Conservation (phyloP, 371 early-diverging fungal genomes). For the Apophysomyces variabilis region DNA sequence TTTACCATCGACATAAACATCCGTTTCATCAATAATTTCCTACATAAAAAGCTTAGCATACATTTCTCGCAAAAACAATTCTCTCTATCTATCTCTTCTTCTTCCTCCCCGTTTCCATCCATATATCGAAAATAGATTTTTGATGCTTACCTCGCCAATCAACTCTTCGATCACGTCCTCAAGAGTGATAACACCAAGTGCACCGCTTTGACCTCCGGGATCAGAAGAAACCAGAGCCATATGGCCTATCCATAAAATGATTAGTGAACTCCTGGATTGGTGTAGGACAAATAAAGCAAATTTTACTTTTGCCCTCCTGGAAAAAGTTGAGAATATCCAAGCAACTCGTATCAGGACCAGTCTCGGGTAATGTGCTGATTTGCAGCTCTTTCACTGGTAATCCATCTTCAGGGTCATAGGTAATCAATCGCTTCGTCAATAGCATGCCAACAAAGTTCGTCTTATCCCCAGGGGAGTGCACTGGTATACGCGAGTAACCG, state of each 20-base stretch:
- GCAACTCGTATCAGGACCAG: slow-evolving; percentile 74
- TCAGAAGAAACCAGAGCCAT: slow-evolving; percentile 77
- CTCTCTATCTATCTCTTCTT: too few relatives aligned
- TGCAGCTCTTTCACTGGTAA: slow-evolving; percentile 70
- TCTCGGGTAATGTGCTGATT: slow-evolving; percentile 79
- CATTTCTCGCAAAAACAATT: too few relatives aligned
- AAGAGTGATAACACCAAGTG: slow-evolving; percentile 92
- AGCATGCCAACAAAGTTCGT: slow-evolving; percentile 90
- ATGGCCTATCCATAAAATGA: slow-evolving; percentile 43
- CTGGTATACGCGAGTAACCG: slow-evolving; percentile 92
- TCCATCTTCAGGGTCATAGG: slow-evolving; percentile 85
- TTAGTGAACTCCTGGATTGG: not conserved
- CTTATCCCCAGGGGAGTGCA: slow-evolving; percentile 65
- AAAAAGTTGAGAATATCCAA: slow-evolving; percentile 94
- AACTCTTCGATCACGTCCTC: slow-evolving; percentile 98
- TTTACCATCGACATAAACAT: slow-evolving; percentile 85
- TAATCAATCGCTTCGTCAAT: slow-evolving; percentile 87
- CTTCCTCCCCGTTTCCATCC: too few relatives aligned
- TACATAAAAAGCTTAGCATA: slow-evolving; percentile 24
- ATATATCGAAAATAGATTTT: too few relatives aligned
- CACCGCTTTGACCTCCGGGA: slow-evolving; percentile 48
- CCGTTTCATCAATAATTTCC: slow-evolving; percentile 95
- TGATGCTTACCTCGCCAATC: slow-evolving; percentile 69
- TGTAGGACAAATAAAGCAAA: slow-evolving; percentile 6
- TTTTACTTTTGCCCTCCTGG: slow-evolving; percentile 83